Base-by-base conservation (phyloP, 2,329 filamentous ascomycete species). In the Hymenoscyphus albidus region DNA sequence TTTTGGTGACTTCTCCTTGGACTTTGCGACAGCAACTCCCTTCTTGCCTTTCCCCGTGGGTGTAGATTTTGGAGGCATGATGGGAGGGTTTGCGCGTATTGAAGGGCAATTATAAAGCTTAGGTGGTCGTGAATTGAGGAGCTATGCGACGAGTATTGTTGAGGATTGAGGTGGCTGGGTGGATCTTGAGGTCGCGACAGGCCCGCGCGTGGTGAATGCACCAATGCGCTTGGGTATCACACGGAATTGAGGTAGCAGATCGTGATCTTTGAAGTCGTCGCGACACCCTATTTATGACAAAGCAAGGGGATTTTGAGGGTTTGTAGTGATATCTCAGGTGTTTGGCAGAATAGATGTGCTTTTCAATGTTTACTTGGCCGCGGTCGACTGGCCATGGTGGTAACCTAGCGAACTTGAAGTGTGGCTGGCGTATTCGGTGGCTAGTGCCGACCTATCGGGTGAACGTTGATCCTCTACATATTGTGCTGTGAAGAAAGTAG, bases 21-120 rank as follows among this genome's bases (percentile, higher is more conserved):
- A 13, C 48, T 42, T 61, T 31, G 40, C 59, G 10, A 31, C 39
- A 13, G 31, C 40, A 13, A 32, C 13, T 44, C 27, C 40, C 38
- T 59, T 51, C 59, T 51, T 51, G 0, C 14, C 40, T 27, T 48
- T 48, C 16, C 27, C 27, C 22, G 40, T 31, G 6, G 32, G 32
- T 18, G 31, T 48, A 39, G 48, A 13, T 44, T 65, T 65, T 39
- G 64, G 57, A 16, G 64, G 64, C 64, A 65, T 65, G 13, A 3
- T 62, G 40, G 38, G 31, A 38, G 22, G 12, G 1, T 40, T 56
- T 44, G 13, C 39, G 18, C 42, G 38, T 27, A 38, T 54, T 35
- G 40, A n/a, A 12, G 9, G 27, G 56, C 40, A 13, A 35, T 22
- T 32, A 35, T 14, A 10, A 5, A 18, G 22, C 14, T 5, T 2